Evolutionary conservation across 2,329 filamentous ascomycete species (phyloP).

Genomic region (Fusarium armeniacum): DNA sequence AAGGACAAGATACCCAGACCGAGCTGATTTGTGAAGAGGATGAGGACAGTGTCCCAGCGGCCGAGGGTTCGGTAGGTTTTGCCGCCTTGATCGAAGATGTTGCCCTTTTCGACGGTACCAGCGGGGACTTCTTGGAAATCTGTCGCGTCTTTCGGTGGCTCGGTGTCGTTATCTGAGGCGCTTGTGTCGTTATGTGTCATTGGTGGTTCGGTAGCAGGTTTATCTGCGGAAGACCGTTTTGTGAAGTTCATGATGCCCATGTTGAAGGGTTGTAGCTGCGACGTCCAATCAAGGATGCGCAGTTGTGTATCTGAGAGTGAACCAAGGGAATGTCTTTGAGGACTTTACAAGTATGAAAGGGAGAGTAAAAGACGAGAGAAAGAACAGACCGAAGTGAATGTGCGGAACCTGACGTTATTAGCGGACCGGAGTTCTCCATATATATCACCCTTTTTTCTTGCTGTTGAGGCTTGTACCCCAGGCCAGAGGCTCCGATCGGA

Average conservation of each 20-base stretch:
- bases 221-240: conserved; percentile 19
- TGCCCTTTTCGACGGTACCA: conserved; percentile 36
- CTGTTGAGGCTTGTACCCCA: conserved; percentile 25
- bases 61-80: conserved; percentile 49
- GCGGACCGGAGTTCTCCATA: conserved; percentile 38
- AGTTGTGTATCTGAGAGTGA: neutral
- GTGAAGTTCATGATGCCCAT: conserved; percentile 41
- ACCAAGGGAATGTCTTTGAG: neutral
- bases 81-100: conserved; percentile 48
- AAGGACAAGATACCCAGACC: conserved; percentile 69
- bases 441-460: conserved; percentile 34
- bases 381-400: conserved; percentile 7
- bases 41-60: conserved; percentile 46
- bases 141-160: conserved; percentile 24
- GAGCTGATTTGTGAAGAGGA: conserved; percentile 50
- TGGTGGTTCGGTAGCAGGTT: conserved; percentile 5
- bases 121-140: conserved; percentile 42
- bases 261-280: neutral
- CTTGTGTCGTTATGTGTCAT: conserved; percentile 22
- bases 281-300: neutral
- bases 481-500: conserved; percentile 41
- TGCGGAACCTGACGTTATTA: conserved; percentile 34
- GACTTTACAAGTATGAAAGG: neutral
- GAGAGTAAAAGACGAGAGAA: conserved; percentile 13
- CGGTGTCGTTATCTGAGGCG: conserved; percentile 36